These are phyloP conservation scores for Platanthera guangdongensis DNA, from an alignment of 106 monocot genomes.

Conservation along the genomic window DNA sequence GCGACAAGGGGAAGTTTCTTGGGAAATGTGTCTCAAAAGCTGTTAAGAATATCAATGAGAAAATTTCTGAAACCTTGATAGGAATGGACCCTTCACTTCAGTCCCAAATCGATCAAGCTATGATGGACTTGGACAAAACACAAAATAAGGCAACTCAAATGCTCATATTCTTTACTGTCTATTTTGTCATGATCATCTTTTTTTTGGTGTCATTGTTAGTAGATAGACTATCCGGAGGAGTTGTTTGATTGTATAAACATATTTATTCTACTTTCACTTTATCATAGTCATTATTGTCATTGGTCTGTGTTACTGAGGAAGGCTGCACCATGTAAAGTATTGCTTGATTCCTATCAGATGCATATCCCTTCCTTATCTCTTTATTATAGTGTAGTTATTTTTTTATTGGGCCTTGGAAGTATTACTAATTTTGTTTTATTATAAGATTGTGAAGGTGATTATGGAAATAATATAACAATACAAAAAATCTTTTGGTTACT, in stretches of 20 bases:
- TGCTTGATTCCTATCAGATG: not conserved
- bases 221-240: not conserved
- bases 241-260: not conserved
- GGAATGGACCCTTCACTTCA: constrained; percentile 95
- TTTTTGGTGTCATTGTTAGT: too few relatives aligned
- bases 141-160: constrained; percentile 56
- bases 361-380: not conserved
- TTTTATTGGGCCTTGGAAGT: not conserved
- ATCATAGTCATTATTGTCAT: not conserved
- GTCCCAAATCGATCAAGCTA: constrained; percentile 83
- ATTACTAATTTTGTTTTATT: not conserved
- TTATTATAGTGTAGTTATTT: not conserved
- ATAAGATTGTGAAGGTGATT: not conserved
- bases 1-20: constrained; percentile 65
- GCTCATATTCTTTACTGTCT: not conserved
- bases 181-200: not conserved
- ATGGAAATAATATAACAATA: not conserved
- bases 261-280: constrained; percentile 1
- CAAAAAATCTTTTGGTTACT: not conserved
- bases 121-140: constrained; percentile 89
- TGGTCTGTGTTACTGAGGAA: not conserved
- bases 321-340: not conserved
- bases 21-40: constrained; percentile 90
- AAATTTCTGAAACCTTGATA: constrained; percentile 82
- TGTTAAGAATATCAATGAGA: constrained; percentile 76